A percentile compares a stretch with the other conserved stretches of the same genome.
phyloP scores from a whole-genome alignment of 306 rosid genomes.

The Vigna reflexopilosa region DNA sequence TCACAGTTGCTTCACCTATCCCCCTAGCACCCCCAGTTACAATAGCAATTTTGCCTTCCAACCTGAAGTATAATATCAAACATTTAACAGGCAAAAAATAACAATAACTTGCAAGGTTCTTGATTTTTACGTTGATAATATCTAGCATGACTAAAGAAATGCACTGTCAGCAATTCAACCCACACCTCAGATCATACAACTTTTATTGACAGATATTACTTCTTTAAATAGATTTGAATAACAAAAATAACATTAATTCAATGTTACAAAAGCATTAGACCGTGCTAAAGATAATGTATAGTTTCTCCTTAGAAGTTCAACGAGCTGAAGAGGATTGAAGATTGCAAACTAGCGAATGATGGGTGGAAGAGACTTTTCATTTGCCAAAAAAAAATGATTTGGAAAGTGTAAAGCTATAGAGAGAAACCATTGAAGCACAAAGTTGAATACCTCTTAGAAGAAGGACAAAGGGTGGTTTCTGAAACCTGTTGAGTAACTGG shows the following conservation, averaged over 20 bases:
- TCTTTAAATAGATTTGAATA: neutral
- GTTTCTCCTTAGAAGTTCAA: neutral
- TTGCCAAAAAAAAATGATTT: neutral
- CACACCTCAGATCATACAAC: too few relatives aligned
- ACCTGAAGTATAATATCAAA: slow-evolving; percentile 46
- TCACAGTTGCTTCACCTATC: slow-evolving; percentile 81
- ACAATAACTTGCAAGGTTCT: neutral
- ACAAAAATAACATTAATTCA: neutral
- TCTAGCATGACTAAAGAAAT: neutral
- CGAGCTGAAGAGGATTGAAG: slow-evolving; percentile 3
- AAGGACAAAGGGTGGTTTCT: slow-evolving; percentile 49
- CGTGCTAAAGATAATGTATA: neutral
- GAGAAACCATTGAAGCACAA: neutral
- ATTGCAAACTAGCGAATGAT: neutral
- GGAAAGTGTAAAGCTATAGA: neutral
- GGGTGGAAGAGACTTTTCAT: slow-evolving; percentile 1
- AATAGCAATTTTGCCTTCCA: slow-evolving; percentile 89
- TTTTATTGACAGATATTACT: neutral
- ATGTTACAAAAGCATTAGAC: neutral
- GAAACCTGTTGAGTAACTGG: slow-evolving; percentile 50
- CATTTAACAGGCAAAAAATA: neutral
- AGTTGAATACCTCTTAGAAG: slow-evolving; percentile 60
- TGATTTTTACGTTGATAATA: neutral
- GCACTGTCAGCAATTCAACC: neutral
- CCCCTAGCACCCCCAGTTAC: slow-evolving; percentile 90